phyloP scores from a whole-genome alignment of 768 basidiomycete species.

The Zangia roseola region DNA sequence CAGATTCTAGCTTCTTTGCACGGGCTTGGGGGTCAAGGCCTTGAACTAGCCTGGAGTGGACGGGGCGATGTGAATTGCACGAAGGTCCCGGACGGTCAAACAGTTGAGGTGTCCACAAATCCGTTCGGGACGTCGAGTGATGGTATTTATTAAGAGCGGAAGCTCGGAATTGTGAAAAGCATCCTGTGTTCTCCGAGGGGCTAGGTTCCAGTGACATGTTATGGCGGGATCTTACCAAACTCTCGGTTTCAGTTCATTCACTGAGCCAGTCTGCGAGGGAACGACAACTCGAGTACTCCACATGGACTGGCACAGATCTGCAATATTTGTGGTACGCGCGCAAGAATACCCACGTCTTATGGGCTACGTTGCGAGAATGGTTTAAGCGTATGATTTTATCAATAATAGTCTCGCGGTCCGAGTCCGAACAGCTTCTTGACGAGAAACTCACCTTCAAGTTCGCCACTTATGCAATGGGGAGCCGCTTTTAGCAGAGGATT shows the following conservation, averaged over 20 bases:
- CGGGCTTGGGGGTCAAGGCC: too few species aligned
- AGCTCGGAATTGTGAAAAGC: background rate
- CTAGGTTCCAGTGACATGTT: background rate
- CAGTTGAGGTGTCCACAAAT: background rate
- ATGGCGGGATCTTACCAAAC: background rate
- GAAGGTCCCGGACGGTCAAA: background rate
- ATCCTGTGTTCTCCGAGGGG: background rate
- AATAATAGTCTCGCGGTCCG: background rate
- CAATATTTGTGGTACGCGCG: conserved; percentile 5
- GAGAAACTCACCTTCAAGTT: background rate
- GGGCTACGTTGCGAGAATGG: background rate
- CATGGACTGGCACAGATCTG: conserved; percentile 2
- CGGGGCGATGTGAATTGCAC: background rate
- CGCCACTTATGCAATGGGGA: background rate
- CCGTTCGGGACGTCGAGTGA: background rate
- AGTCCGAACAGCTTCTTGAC: background rate
- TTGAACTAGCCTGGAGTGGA: background rate
- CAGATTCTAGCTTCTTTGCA: background rate
- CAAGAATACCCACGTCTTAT: conserved; percentile 1
- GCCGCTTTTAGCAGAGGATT: too few species aligned
- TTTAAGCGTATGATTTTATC: background rate
- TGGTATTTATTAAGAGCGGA: conserved; percentile 10
- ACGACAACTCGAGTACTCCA: conserved; percentile 5
- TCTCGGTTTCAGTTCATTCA: background rate
- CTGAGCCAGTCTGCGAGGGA: conserved; percentile 3